Percentiles rank a stretch among this genome's conserved stretches.
Evolutionary conservation across 257 asterid species (phyloP).

Genomic region (Nicotiana benthamiana): DNA sequence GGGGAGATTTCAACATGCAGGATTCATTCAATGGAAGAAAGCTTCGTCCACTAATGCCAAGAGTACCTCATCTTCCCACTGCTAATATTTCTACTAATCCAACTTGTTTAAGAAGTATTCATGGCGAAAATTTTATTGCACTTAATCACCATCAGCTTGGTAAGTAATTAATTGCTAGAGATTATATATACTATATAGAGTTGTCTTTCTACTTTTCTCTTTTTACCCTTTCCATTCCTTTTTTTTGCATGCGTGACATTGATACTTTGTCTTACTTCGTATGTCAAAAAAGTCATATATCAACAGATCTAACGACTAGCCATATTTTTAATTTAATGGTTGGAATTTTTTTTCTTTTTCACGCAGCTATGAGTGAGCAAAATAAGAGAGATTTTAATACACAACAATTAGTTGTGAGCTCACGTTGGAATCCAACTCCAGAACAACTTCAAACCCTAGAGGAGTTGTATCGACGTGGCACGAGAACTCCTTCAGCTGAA

Average conservation of each 20-base stretch:
- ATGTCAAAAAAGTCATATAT: background rate
- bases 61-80: conserved; percentile 37
- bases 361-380: conserved; percentile 55
- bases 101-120: conserved; percentile 40
- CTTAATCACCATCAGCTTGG: conserved; percentile 66
- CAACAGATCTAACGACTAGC: background rate
- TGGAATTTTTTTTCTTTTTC: background rate
- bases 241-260: background rate
- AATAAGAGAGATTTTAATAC: conserved; percentile 45
- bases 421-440: conserved; percentile 95
- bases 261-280: conserved; percentile 3
- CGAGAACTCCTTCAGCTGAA: conserved; percentile 81
- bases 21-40: conserved; percentile 50
- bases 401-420: conserved; percentile 81
- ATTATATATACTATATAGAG: background rate
- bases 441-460: conserved; percentile 85
- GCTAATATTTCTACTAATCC: conserved; percentile 16
- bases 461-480: conserved; percentile 67
- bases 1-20: conserved; percentile 48
- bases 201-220: background rate
- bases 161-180: background rate
- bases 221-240: background rate
- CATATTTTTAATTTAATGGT: background rate
- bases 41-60: conserved; percentile 59
- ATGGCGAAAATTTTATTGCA: conserved; percentile 51